These are phyloP conservation scores for Fusarium stilboides DNA, from an alignment of 2,329 filamentous ascomycete species.

Conservation along the genomic window DNA sequence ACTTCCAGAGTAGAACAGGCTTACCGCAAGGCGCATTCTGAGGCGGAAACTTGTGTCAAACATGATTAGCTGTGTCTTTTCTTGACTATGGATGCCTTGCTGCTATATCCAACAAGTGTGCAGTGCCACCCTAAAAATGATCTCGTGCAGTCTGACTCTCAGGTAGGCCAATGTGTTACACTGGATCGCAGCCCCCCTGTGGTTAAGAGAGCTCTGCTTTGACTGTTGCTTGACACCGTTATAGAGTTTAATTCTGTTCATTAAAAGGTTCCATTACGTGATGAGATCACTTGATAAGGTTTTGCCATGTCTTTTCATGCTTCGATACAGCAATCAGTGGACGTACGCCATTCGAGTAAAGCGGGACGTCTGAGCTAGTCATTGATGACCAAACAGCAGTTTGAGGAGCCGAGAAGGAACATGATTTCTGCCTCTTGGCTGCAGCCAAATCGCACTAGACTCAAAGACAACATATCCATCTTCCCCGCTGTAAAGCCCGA, in stretches of 20 bases:
- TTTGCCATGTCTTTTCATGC: slow-evolving; percentile 9
- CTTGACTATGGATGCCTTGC: slow-evolving; percentile 17
- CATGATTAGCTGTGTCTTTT: slow-evolving; percentile 10
- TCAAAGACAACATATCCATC: too few relatives aligned
- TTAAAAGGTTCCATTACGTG: background rate
- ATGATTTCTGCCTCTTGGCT: too few relatives aligned
- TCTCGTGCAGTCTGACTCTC: slow-evolving; percentile 20
- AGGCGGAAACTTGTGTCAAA: slow-evolving; percentile 27
- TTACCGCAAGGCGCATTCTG: slow-evolving; percentile 13
- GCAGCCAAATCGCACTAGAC: too few relatives aligned
- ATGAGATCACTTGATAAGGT: background rate
- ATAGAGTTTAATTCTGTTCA: background rate
- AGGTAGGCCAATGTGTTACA: slow-evolving; percentile 15
- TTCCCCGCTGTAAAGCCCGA: too few relatives aligned
- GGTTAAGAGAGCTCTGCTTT: background rate
- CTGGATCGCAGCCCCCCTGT: background rate
- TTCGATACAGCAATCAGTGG: too few relatives aligned
- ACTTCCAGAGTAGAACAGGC: slow-evolving; percentile 35
- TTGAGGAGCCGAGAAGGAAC: too few relatives aligned
- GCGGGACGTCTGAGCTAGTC: too few relatives aligned
- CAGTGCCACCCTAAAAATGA: slow-evolving; percentile 28
- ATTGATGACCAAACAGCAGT: too few relatives aligned
- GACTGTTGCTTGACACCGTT: background rate
- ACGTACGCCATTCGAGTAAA: too few relatives aligned
- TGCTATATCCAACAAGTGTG: slow-evolving; percentile 19